A percentile compares a stretch with the other conserved stretches of the same genome.
Conservation (phyloP, 2,329 filamentous ascomycete species). For the Colletotrichum orbiculare region DNA sequence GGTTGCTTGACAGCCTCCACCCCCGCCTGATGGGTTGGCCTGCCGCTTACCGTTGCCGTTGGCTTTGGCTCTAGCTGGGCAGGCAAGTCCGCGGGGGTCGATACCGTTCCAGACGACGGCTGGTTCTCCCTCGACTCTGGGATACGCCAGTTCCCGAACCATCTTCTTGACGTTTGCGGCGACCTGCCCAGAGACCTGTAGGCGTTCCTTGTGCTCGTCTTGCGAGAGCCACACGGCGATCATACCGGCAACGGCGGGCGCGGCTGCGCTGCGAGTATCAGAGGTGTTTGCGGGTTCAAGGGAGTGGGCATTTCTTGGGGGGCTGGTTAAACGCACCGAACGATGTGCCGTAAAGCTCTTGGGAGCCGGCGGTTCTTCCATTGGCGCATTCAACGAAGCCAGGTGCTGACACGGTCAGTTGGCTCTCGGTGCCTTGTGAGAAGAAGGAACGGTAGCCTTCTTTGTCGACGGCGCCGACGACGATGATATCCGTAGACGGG, state of each 20-base stretch:
- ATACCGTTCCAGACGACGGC: slow-evolving; percentile 27
- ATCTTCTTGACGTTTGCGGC: slow-evolving; percentile 21
- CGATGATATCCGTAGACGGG: slow-evolving; percentile 14
- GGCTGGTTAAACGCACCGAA: background rate
- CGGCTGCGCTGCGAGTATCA: background rate
- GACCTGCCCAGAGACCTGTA: slow-evolving; percentile 14
- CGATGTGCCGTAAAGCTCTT: slow-evolving; percentile 1
- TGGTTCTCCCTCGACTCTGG: background rate
- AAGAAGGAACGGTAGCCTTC: slow-evolving; percentile 5
- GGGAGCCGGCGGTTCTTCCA: background rate
- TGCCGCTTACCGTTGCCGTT: background rate
- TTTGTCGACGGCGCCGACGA: slow-evolving; percentile 17
- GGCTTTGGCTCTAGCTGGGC: background rate
- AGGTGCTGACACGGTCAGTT: slow-evolving; percentile 19
- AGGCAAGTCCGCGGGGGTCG: slow-evolving; percentile 9
- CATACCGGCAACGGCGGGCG: slow-evolving; percentile 16
- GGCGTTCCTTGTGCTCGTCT: background rate
- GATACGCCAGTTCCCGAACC: slow-evolving; percentile 14
- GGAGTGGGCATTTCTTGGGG: background rate
- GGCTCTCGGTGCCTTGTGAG: slow-evolving; percentile 11
- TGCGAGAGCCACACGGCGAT: slow-evolving; percentile 30
- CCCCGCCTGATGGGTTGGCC: background rate
- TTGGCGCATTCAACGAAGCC: background rate
- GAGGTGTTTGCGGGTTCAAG: background rate
- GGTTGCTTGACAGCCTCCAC: slow-evolving; percentile 6